Base-by-base conservation (phyloP, 2,329 filamentous ascomycete species). In the Fusarium nisikadoi region DNA sequence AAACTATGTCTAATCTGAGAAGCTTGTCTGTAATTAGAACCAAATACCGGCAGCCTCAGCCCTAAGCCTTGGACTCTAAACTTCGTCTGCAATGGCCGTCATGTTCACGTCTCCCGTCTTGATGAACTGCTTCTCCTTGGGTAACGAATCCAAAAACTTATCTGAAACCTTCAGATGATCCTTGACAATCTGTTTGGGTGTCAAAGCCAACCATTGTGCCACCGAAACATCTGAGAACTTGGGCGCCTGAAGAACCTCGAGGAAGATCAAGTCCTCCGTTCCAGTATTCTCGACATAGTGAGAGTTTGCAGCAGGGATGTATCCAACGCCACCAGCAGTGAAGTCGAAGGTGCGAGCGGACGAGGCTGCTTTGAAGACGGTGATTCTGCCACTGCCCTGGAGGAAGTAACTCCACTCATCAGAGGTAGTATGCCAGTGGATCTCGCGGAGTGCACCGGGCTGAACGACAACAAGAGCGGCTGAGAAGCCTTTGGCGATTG, bases 231-330 rank as follows among this genome's bases (percentile, higher is more conserved):
- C 64, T 2, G 62, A 61, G 5, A 67, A 66, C 20, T 66, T 61
- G 19, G 53, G 46, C 4, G 64, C 62, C n/a, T 67, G 54, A 3
- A 67, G 41, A 23, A 67, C 64, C 19, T 67, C 64, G 3, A 67
- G 62, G n/a, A 66, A 67, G 14, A 67, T 25, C 29, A 67, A 23
- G 41, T 66, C 62, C 5, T 59, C 47, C 1, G 58, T 49, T 8
- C 62, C 62, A 8, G 62, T 67, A 20, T 67, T 67, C 31, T 67
- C 64, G 2, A 67, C 62, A 8, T 67, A 67, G 41, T 67, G 64
- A 6, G 62, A 61, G 33, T 66, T 66, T 14, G 52, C 52, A 3
- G 62, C 62, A 6, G 64, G 64, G 5, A 67, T 61, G 4, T 61
- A 66, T 13, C 62, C 64, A 1, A 66, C 62, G 1, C 54, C 64